phyloP scores from a whole-genome alignment of 2,329 filamentous ascomycete genomes.

The Trichoderma koningii region DNA sequence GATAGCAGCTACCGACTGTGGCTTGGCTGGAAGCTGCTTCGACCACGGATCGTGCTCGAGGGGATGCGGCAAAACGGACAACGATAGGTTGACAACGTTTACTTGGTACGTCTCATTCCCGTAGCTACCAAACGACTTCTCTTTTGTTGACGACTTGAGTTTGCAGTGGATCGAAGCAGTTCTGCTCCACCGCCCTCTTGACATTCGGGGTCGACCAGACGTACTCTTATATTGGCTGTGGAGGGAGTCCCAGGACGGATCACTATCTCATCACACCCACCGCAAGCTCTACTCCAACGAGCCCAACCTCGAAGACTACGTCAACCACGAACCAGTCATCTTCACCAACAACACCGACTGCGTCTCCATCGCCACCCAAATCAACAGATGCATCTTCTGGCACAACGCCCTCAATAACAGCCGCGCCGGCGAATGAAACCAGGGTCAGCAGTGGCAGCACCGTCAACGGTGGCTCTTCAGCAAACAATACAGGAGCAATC shows the following conservation, averaged over 20 bases:
- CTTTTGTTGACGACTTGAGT: neutral
- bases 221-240: conserved; percentile 44
- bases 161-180: conserved; percentile 28
- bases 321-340: neutral
- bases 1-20: conserved; percentile 42
- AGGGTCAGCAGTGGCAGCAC: neutral
- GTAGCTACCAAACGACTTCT: neutral
- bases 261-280: conserved; percentile 32
- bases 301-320: neutral
- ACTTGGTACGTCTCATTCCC: conserved; percentile 38
- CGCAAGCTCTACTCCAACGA: neutral
- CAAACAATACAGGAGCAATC: conserved; percentile 39
- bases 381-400: conserved; percentile 26
- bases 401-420: conserved; percentile 12
- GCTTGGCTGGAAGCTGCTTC: conserved; percentile 42
- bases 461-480: neutral
- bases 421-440: conserved; percentile 12
- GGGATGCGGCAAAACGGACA: conserved; percentile 38
- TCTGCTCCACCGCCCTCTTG: conserved; percentile 42
- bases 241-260: conserved; percentile 33
- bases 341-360: conserved; percentile 7
- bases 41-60: conserved; percentile 38
- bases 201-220: conserved; percentile 38
- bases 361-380: conserved; percentile 9
- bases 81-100: conserved; percentile 37